Evolutionary conservation across 1,139 yeast genomes (phyloP).

Genomic region (Debaryomyces sp.): DNA sequence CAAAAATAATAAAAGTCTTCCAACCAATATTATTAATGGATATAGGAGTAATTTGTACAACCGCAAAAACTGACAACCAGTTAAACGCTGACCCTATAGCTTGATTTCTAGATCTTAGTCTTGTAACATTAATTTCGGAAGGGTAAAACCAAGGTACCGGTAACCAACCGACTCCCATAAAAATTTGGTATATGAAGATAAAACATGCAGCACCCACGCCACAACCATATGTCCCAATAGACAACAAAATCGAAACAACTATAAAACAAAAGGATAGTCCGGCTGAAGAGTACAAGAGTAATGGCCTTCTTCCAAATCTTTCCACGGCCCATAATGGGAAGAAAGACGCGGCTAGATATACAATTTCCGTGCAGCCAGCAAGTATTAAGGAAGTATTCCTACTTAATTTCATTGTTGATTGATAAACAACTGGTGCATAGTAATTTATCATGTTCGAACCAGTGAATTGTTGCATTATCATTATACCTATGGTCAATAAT

Average conservation of each 20-base stretch:
- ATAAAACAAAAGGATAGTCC: constrained; percentile 20
- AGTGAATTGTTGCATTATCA: constrained; percentile 52
- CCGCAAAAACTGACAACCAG: constrained; percentile 56
- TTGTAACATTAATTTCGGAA: constrained; percentile 53
- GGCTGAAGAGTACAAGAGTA: constrained; percentile 39
- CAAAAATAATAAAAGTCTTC: constrained; percentile 10
- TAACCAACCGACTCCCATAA: constrained; percentile 18
- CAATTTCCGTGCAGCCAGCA: constrained; percentile 58
- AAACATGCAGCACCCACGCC: constrained; percentile 17
- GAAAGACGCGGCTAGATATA: constrained; percentile 55
- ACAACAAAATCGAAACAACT: constrained; percentile 25
- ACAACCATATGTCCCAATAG: constrained; percentile 25
- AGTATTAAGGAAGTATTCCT: constrained; percentile 54
- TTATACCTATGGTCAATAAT: constrained; percentile 43
- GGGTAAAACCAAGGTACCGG: constrained; percentile 49
- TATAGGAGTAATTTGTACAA: constrained; percentile 54
- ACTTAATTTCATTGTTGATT: constrained; percentile 50
- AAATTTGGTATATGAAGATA: constrained; percentile 18
- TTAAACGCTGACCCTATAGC: constrained; percentile 48
- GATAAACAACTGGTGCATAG: constrained; percentile 60
- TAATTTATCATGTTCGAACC: constrained; percentile 67
- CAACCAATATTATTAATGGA: constrained; percentile 10
- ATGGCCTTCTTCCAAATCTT: constrained; percentile 56
- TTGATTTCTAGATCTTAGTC: constrained; percentile 48
- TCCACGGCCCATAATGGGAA: constrained; percentile 58